Evolutionary conservation across 1,139 yeast genomes (phyloP).

Genomic region (Blastobotrys buckinghamii): DNA sequence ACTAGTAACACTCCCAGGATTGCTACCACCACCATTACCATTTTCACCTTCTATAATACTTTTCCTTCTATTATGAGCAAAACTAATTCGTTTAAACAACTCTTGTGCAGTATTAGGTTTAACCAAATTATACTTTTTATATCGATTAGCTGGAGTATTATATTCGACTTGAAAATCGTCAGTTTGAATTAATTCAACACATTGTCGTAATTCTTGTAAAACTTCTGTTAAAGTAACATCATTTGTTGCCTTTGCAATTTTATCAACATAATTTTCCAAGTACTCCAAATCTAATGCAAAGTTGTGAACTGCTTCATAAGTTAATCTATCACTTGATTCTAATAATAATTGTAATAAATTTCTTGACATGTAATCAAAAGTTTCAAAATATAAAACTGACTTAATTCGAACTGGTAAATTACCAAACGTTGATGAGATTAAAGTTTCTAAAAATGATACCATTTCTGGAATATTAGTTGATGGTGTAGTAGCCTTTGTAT

Average conservation of each 20-base stretch:
- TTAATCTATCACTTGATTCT: slow-evolving; percentile 39
- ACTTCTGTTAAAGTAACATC: slow-evolving; percentile 37
- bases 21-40: not conserved
- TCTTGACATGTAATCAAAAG: slow-evolving; percentile 78
- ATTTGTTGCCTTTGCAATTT: slow-evolving; percentile 34
- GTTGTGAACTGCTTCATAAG: slow-evolving; percentile 48
- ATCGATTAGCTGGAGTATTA: slow-evolving; percentile 47
- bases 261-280: slow-evolving; percentile 47
- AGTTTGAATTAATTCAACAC: slow-evolving; percentile 48
- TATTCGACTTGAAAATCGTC: slow-evolving; percentile 45
- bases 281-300: slow-evolving; percentile 59
- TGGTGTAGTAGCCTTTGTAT: slow-evolving; percentile 50
- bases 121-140: slow-evolving; percentile 56
- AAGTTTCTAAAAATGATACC: slow-evolving; percentile 80
- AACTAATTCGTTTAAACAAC: slow-evolving; percentile 40
- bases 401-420: slow-evolving; percentile 75
- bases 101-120: slow-evolving; percentile 52
- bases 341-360: slow-evolving; percentile 59
- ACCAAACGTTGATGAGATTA: slow-evolving; percentile 81
- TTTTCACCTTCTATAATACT: not conserved
- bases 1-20: slow-evolving; percentile 6
- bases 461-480: slow-evolving; percentile 74
- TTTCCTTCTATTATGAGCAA: slow-evolving; percentile 16
- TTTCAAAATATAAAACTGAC: slow-evolving; percentile 73
- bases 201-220: slow-evolving; percentile 55